Evolutionary conservation across 345 rosid genomes (phyloP).

Genomic region (Gossypium bickii): DNA sequence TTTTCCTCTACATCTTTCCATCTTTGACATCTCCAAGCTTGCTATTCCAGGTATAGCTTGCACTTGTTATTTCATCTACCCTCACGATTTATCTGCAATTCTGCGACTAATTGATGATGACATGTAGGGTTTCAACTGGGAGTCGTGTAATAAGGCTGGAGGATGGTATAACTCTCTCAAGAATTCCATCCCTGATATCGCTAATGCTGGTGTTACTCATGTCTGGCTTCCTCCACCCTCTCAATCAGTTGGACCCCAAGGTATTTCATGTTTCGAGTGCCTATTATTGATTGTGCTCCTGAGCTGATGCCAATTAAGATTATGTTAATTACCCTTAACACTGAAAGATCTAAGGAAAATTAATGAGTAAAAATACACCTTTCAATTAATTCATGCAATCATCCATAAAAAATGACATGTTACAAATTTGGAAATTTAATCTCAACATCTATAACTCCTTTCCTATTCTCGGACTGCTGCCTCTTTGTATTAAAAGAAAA

Average conservation of each 20-base stretch:
- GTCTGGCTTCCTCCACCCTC: conserved; percentile 97
- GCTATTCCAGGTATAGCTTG: conserved; percentile 51
- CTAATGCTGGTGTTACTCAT: conserved; percentile 68
- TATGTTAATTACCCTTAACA: neutral
- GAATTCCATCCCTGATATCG: conserved; percentile 50
- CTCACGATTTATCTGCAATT: neutral
- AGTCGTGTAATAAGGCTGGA: conserved; percentile 56
- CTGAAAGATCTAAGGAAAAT: too few species aligned
- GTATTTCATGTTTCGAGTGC: conserved; percentile 22
- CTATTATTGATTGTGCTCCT: neutral
- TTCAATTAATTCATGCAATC: neutral
- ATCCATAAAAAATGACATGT: too few species aligned
- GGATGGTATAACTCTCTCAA: conserved; percentile 79
- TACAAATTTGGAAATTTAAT: too few species aligned
- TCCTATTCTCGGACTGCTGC: too few species aligned
- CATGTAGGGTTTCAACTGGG: conserved; percentile 85
- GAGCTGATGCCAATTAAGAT: neutral
- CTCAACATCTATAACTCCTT: too few species aligned
- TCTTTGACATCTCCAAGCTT: conserved; percentile 38
- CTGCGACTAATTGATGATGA: neutral
- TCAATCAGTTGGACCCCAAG: conserved; percentile 62
- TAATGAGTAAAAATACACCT: neutral
- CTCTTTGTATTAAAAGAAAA: too few species aligned
- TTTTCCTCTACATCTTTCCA: conserved; percentile 37
- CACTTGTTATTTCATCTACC: neutral